Conservation (phyloP, 371 early-diverging fungal genomes). For the Nematocida parisii region DNA sequence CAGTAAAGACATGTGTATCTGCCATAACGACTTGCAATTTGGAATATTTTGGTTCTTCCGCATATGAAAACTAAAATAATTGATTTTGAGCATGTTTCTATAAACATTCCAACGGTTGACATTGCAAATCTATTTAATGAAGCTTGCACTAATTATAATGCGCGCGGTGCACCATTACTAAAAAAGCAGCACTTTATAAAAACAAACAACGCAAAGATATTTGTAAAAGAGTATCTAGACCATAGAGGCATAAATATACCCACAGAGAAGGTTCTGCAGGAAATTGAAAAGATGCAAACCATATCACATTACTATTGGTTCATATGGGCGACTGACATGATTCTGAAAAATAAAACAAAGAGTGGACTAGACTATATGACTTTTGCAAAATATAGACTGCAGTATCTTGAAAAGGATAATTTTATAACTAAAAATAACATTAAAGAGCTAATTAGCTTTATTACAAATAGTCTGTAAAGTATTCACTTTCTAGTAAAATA, state of each 20-base stretch:
- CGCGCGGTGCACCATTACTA: conserved; percentile 17
- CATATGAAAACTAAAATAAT: conserved; percentile 3
- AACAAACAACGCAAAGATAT: background rate
- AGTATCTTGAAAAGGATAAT: background rate
- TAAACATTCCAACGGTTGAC: conserved; percentile 24
- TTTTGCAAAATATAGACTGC: background rate
- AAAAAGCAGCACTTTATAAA: conserved; percentile 5
- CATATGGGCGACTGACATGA: conserved; percentile 19
- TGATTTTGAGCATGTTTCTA: conserved; percentile 49
- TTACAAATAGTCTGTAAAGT: background rate
- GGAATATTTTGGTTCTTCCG: conserved; percentile 41
- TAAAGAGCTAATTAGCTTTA: conserved; percentile 1
- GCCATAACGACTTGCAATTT: conserved; percentile 52
- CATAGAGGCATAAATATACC: background rate
- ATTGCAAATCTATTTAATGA: conserved; percentile 44
- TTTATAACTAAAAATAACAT: conserved; percentile 1
- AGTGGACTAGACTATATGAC: background rate
- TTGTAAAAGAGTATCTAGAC: conserved; percentile 25
- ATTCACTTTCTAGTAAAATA: background rate
- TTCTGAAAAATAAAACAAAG: background rate
- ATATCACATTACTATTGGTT: conserved; percentile 39
- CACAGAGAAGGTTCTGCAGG: background rate
- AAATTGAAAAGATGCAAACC: conserved; percentile 5
- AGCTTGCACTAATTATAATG: conserved; percentile 14
- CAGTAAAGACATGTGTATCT: background rate